Base-by-base conservation (phyloP, 2,329 filamentous ascomycete genomes). In the Helminthosporium solani region DNA sequence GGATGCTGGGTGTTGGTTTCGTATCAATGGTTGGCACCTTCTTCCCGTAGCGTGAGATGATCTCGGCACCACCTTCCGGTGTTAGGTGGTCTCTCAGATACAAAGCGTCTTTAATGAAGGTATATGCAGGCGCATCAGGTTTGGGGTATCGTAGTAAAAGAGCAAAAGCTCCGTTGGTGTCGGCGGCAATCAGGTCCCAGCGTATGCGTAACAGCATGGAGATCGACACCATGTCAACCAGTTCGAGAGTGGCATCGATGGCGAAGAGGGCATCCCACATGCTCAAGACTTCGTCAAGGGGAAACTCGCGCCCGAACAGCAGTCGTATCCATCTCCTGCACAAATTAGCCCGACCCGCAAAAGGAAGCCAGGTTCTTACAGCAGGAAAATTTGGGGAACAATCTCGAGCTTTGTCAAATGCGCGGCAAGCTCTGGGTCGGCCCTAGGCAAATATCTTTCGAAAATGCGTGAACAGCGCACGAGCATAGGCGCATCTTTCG, bases 181-280 rank as follows among this genome's bases (percentile, higher is more conserved):
- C 92, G 11, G 88, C 85, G 52, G 89, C 83, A 20, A 97, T 74
- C 28, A 99, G 74, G 57, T 91, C 83, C 91, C 91, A 96, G 46
- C 92, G 83, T 57, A 97, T 90, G 40, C 94, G 83, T 36, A 99
- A 76, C 19, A 99, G 76, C 91, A 99, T 97, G 5, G 90, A 86
- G 41, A 96, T 84, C 57, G 91, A 96, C n/a, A 96, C 85, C 44
- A 94, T 78, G 63, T 97, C 90, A 56, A 97, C 83, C 25, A 97
- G 75, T 40, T 90, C 83, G 21, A 96, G 73, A 0, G 81, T 79
- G 7, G 92, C 80, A 59, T 96, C 91, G 60, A 95, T 83, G 2
- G 91, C 88, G 66, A 99, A 95, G 1, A 99, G 77, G 7, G 85
- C 81, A 71, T 99, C 94, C 94, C 94, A 99, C 45, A 99, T 79